Conservation (phyloP, 2,329 filamentous ascomycete species). For the Ceratocystis papillata region DNA sequence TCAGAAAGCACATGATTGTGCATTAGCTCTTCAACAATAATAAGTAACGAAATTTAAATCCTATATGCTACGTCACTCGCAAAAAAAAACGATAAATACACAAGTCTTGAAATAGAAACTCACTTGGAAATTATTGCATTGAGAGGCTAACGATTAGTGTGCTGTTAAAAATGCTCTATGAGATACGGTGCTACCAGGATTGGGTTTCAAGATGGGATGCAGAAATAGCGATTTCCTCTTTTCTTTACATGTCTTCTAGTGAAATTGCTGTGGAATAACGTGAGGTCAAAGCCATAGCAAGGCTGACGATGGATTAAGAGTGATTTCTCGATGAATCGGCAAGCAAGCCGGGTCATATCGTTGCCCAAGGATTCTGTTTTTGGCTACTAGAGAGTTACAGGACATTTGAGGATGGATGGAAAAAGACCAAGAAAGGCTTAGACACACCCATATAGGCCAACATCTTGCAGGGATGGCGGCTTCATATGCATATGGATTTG, state of each 20-base stretch:
- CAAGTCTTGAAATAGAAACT: neutral
- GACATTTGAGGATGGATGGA: neutral
- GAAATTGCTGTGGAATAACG: neutral
- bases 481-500: neutral
- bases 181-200: neutral
- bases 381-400: conserved; percentile 2
- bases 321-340: neutral
- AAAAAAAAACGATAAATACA: neutral
- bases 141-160: neutral
- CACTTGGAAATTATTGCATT: neutral
- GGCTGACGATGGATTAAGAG: neutral
- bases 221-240: neutral
- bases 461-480: neutral
- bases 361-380: neutral
- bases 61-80: neutral
- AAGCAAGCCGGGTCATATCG: neutral
- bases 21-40: neutral
- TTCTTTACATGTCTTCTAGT: conserved; percentile 5
- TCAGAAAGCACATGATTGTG: neutral
- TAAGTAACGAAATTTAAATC: neutral
- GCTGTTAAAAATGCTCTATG: neutral
- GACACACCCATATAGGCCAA: neutral
- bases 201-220: neutral
- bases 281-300: conserved; percentile 10
- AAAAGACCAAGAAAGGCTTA: neutral